Base-by-base conservation (phyloP, 1,284 basidiomycete genomes). In the Cystobasidium sp. region DNA sequence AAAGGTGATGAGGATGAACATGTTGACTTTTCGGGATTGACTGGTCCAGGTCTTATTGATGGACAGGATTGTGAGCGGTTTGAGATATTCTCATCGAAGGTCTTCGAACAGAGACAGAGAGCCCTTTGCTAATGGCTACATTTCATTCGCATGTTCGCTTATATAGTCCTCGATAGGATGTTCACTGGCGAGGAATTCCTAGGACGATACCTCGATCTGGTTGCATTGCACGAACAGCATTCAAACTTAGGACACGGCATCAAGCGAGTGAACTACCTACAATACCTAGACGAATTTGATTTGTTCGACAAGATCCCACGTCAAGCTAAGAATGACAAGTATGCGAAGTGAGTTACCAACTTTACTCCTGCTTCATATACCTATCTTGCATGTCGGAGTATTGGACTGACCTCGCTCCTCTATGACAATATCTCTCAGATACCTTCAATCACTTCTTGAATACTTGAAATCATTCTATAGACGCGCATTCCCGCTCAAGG, bases 121-220 rank as follows among this genome's bases (percentile, higher is more conserved):
- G 5, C 31, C 5, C 20, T 61, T 20, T 16, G 39, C 39, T 43
- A 16, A 63, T 63, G 12, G 14, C 24, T 10, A 12, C 47, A 12
- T 44, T 37, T 47, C 18, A 8, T 10, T 14, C 8, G n/a, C 39
- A 43, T 56, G 66, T 66, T 70, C 76, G 39, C 70, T 73, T 44
- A 70, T 78, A 61, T 79, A 96, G 94, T 92, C 68, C 86, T 97
- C 72, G 91, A 93, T 75, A 85, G 92, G 72, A 84, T 95, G 77
- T 97, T 97, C 84, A 94, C 93, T 12, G 97, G 97, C 52, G 96
- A 99, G 84, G 97, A 99, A 82, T 88, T 88, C 47, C 93, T 94
- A 77, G 97, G 97, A 62, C 91, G 92, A 83, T 97, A 96, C 82
- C 87, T 99, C 76, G 97, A 99, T 83, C 83, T 99, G 75, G 93